Evolutionary conservation across 805 yeast genomes (phyloP), one percentile per base, ranked within the genome.

Genomic region (Saccharomycopsis oosterbeekiorum): DNA sequence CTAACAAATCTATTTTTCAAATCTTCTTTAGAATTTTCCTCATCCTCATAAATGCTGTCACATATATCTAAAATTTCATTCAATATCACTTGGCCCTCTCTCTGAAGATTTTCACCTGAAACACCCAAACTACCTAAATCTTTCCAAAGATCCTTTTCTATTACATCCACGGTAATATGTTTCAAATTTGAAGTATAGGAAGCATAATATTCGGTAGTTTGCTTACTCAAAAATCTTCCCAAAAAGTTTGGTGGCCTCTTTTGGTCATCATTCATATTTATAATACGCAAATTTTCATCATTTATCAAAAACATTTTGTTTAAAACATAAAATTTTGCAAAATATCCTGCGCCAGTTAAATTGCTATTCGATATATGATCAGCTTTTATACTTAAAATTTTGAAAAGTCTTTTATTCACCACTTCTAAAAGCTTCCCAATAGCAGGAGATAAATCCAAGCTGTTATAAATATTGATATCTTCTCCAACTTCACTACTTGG

Each of bases 71-170:
- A 75, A 12, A 87, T 78, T 51, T 77, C 78, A 66, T 82, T 82
- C 4, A 84, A 79, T 14, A 73, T 68, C 2, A 60, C 66, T 67
- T 87, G 92, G 1, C 84, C 70, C 0, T 70, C 69, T 1, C n/a
- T 19, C 21, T 54, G 40, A 15, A 61, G 19, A 5, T 39, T 11
- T 17, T 41, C 59, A 5, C 62, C 64, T 47, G 51, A 47, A 12
- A n/a, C 21, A 6, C 73, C 69, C 0, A 81, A 69, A 10, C 84
- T 80, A n/a, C 81, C 80, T 19, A 80, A 81, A 59, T 92, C 96
- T 62, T 81, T 83, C 98, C 98, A 93, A 24, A 75, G 75, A 65
- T 92, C 98, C 56, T 75, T 74, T 58, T 88, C 92, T 60, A 88
- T 75, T 17, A 29, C 15, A 5, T 59, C 64, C 14, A 61, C 56